Conservation (phyloP, 345 rosid genomes). For the Gossypium ekmanianum region DNA sequence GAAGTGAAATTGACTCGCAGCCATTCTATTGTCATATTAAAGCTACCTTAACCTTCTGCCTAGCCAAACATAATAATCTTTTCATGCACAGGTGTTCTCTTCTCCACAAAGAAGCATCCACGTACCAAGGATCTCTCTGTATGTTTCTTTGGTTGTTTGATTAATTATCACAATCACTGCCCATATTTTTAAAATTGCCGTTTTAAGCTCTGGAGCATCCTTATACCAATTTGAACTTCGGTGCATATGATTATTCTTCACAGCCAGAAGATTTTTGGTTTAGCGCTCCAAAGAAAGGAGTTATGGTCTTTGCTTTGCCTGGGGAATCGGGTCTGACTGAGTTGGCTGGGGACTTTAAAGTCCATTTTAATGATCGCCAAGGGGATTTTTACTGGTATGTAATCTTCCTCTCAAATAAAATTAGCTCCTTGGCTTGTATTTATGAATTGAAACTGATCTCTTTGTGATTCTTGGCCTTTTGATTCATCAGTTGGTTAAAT, state of each 20-base stretch:
- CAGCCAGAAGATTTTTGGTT: conserved; percentile 89
- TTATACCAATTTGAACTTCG: neutral
- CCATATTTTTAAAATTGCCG: neutral
- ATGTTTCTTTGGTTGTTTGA: conserved; percentile 23
- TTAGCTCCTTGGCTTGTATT: conserved; percentile 11
- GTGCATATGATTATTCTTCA: conserved; percentile 14
- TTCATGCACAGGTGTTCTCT: conserved; percentile 52
- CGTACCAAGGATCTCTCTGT: conserved; percentile 71
- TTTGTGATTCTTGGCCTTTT: conserved; percentile 3
- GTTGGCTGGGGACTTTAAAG: conserved; percentile 72
- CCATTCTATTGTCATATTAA: neutral
- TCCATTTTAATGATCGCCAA: conserved; percentile 83
- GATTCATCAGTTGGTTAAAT: conserved; percentile 64
- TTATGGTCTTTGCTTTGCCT: conserved; percentile 81
- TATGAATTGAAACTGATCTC: neutral
- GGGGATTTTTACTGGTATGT: conserved; percentile 88
- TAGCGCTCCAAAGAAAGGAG: conserved; percentile 83
- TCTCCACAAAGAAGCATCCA: conserved; percentile 72
- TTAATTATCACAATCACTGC: neutral
- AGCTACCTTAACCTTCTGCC: neutral
- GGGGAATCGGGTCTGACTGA: conserved; percentile 88
- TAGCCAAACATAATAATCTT: neutral
- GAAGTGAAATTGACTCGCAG: neutral
- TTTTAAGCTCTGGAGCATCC: neutral
- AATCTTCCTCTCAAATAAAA: neutral